Evolutionary conservation across 441 rosid genomes (phyloP), one percentile per base, ranked within the genome.

Genomic region (Populus tomentosa): DNA sequence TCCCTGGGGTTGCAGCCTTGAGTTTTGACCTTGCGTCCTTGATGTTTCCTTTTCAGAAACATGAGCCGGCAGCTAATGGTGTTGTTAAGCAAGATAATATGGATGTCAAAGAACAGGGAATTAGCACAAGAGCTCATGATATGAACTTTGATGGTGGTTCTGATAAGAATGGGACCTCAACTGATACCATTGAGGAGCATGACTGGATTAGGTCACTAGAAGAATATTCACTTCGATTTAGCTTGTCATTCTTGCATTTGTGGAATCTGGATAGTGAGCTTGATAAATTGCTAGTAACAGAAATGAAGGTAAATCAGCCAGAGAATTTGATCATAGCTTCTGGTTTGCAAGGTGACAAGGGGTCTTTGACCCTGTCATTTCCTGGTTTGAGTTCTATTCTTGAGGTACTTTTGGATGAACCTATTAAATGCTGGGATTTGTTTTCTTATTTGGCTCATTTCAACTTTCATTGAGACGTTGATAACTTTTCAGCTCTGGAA

Each of bases 301-400:
- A 92, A 69, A 94, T 93, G 94, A 88, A 92, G 86, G 81, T 95
- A 78, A 90, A 82, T 83, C 87, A 82, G 81, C 94, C 97, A 78
- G 92, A 85, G 82, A 86, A 87, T 80, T 89, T 92, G 85, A 84
- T 92, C 77, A 82, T 95, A 81, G 87, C 92, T 81, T 84, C 94
- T 79, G 98, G 98, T 80, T 82, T 95, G 89, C 90, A 86, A 84
- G 98, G 98, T 72, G 98, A 95, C 84, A 91, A 90, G 88, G 98
- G 96, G 76, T 91, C 98, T 40, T 72, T 93, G 78, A 95, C 98
- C 36, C 80, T 95, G 82, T 80, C 92, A 46, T 93, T 95, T 79
- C 98, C 97, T 73, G 89, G 89, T 80, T 81, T 81, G 70, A 80
- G 73, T 81, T 87, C 98, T 77, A 81, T 82, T 83, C 92, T 92